A percentile compares a stretch with the other conserved stretches of the same genome.
Evolutionary conservation across 2,329 filamentous ascomycete species (phyloP).

Genomic region (Ceratocystis cubensis): DNA sequence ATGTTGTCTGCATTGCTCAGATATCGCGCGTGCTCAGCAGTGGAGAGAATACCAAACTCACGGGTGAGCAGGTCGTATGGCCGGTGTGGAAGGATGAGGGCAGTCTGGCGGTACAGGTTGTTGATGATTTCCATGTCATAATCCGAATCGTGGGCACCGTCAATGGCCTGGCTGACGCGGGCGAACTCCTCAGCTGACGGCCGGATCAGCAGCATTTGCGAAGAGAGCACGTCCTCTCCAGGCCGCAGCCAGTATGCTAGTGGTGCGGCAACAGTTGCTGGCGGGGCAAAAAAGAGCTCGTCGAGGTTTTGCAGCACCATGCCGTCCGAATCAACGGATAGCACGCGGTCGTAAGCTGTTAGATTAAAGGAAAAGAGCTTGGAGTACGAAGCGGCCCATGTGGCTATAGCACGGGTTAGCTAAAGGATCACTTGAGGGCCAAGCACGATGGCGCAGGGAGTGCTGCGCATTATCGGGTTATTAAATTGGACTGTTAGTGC

Average conservation of each 20-base stretch:
- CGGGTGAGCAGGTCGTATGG: conserved; percentile 48
- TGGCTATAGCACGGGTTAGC: conserved; percentile 27
- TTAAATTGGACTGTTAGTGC: neutral
- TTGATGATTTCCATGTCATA: conserved; percentile 60
- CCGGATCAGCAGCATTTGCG: conserved; percentile 49
- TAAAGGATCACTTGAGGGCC: neutral
- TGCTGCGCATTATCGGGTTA: neutral
- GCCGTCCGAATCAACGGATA: conserved; percentile 49
- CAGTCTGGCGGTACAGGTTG: conserved; percentile 43
- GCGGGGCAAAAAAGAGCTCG: conserved; percentile 56
- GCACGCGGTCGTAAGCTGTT: conserved; percentile 40
- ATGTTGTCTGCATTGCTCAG: conserved; percentile 32
- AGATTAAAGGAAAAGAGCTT: conserved; percentile 60
- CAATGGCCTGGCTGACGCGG: conserved; percentile 26
- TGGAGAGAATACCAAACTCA: conserved; percentile 40
- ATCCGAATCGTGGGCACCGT: conserved; percentile 24
- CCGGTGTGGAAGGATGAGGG: conserved; percentile 50
- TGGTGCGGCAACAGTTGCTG: conserved; percentile 51
- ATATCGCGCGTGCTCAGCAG: conserved; percentile 35
- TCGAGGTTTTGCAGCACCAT: conserved; percentile 53
- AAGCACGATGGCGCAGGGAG: neutral
- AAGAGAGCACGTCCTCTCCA: conserved; percentile 41
- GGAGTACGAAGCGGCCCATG: conserved; percentile 53
- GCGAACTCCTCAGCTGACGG: conserved; percentile 42
- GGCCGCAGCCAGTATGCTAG: conserved; percentile 58